phyloP scores from a whole-genome alignment of 1,284 basidiomycete genomes.

The Irpex sp. region DNA sequence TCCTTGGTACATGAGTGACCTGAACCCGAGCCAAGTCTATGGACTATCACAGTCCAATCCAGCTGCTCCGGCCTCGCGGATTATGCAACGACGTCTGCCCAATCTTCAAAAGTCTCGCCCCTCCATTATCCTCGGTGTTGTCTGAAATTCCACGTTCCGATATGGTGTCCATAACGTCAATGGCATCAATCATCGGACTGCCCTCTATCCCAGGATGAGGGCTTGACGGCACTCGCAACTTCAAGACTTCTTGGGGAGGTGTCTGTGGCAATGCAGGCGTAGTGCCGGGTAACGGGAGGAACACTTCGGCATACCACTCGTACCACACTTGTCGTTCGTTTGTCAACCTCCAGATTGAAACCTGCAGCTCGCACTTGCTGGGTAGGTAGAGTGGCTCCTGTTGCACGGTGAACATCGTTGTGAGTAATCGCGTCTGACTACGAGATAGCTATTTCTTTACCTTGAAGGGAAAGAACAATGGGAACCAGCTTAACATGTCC shows the following conservation, averaged over 20 bases:
- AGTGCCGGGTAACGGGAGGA: conserved; percentile 56
- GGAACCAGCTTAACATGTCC: conserved; percentile 99
- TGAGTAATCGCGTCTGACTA: background rate
- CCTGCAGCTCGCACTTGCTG: conserved; percentile 86
- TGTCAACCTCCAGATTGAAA: conserved; percentile 93
- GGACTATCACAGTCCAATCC: conserved; percentile 68
- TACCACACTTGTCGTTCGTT: conserved; percentile 93
- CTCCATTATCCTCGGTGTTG: conserved; percentile 26
- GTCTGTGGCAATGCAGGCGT: conserved; percentile 20
- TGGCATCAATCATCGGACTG: conserved; percentile 62
- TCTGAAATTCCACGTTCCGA: conserved; percentile 17
- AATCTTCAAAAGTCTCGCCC: conserved; percentile 67
- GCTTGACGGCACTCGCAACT: background rate
- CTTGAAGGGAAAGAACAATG: conserved; percentile 92
- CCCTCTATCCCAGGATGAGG: conserved; percentile 15
- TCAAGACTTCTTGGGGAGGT: conserved; percentile 13
- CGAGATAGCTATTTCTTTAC: conserved; percentile 34
- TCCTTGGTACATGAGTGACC: no score
- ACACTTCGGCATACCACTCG: conserved; percentile 96
- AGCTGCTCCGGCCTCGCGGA: conserved; percentile 84
- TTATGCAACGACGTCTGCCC: conserved; percentile 92
- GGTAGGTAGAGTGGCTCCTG: conserved; percentile 94
- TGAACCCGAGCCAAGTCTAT: no score
- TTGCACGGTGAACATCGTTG: background rate
- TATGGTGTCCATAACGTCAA: conserved; percentile 35